Conservation (phyloP, 2,329 filamentous ascomycete genomes). For the Ambrosiella cleistominuta region DNA sequence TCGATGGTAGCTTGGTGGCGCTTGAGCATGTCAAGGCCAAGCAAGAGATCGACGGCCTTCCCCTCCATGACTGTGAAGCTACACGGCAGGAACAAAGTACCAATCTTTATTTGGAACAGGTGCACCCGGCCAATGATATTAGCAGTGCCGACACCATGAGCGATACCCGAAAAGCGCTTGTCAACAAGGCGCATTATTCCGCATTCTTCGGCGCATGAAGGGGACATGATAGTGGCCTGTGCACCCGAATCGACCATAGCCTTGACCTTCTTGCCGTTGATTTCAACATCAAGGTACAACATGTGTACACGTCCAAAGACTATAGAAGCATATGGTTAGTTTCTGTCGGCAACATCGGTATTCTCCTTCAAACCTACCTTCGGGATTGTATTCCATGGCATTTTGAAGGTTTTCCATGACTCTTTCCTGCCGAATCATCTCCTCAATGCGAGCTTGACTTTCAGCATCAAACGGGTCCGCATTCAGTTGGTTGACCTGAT, state of each 20-base stretch:
- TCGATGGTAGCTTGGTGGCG: slow-evolving; percentile 89
- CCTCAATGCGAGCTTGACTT: slow-evolving; percentile 79
- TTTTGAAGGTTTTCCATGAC: slow-evolving; percentile 93
- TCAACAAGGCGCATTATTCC: slow-evolving; percentile 95
- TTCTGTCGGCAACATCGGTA: neutral
- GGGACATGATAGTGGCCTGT: slow-evolving; percentile 98
- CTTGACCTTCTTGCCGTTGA: slow-evolving; percentile 84
- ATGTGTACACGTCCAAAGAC: slow-evolving; percentile 91
- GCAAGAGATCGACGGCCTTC: slow-evolving; percentile 81
- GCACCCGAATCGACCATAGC: slow-evolving; percentile 94
- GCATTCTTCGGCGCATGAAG: slow-evolving; percentile 73
- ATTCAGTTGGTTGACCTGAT: slow-evolving; percentile 71
- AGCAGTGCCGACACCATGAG: slow-evolving; percentile 84
- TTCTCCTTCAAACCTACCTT: slow-evolving; percentile 43
- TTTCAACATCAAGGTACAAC: slow-evolving; percentile 89
- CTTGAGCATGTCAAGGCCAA: slow-evolving; percentile 94
- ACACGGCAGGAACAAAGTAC: slow-evolving; percentile 69
- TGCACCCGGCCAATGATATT: slow-evolving; percentile 90
- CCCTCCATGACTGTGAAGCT: slow-evolving; percentile 99
- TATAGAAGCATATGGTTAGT: slow-evolving; percentile 21
- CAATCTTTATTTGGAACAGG: slow-evolving; percentile 86
- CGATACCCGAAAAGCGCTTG: slow-evolving; percentile 77
- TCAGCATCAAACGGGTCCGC: slow-evolving; percentile 89
- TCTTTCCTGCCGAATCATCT: slow-evolving; percentile 87
- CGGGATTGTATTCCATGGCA: slow-evolving; percentile 92